Conservation (phyloP, 176 grass and related monocot genomes). For the Puya raimondii region DNA sequence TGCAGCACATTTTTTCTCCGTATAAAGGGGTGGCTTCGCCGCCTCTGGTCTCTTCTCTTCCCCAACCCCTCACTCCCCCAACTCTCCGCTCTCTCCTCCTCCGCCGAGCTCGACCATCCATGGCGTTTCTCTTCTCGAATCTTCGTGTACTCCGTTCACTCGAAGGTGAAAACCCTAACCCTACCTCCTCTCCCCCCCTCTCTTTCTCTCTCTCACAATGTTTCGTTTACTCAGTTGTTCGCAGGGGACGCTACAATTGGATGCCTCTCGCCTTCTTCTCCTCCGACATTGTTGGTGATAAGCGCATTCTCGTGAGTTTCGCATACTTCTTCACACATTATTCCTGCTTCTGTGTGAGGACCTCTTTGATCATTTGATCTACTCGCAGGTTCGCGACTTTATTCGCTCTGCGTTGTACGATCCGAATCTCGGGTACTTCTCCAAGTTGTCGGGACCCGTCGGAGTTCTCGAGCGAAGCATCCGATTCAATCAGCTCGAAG, state of each 20-base stretch:
- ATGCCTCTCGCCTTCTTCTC: slow-evolving; percentile 25
- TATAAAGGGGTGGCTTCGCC: neutral
- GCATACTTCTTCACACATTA: neutral
- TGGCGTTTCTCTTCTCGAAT: neutral
- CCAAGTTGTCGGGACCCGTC: slow-evolving; percentile 61
- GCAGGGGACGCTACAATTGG: slow-evolving; percentile 2
- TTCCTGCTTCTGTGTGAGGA: neutral
- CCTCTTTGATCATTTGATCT: neutral
- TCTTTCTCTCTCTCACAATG: neutral
- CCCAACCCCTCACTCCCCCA: neutral
- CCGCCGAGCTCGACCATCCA: neutral
- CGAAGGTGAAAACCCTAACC: neutral
- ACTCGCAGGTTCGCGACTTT: slow-evolving; percentile 77
- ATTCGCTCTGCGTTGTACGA: slow-evolving; percentile 77
- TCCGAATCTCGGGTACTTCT: slow-evolving; percentile 83
- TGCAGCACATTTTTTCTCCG: too few species aligned
- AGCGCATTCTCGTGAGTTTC: slow-evolving; percentile 56
- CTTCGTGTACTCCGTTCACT: slow-evolving; percentile 18
- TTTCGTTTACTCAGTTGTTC: slow-evolving; percentile 5
- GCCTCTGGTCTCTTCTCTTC: neutral
- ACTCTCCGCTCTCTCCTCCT: neutral
- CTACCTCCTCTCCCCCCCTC: neutral
- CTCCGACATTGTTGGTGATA: slow-evolving; percentile 39
- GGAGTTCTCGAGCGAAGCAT: slow-evolving; percentile 72
- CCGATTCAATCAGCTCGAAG: slow-evolving; percentile 69